Evolutionary conservation across 371 early-diverging fungal genomes (phyloP), one percentile per base, ranked within the genome.

Genomic region (Mucor circinelloides): DNA sequence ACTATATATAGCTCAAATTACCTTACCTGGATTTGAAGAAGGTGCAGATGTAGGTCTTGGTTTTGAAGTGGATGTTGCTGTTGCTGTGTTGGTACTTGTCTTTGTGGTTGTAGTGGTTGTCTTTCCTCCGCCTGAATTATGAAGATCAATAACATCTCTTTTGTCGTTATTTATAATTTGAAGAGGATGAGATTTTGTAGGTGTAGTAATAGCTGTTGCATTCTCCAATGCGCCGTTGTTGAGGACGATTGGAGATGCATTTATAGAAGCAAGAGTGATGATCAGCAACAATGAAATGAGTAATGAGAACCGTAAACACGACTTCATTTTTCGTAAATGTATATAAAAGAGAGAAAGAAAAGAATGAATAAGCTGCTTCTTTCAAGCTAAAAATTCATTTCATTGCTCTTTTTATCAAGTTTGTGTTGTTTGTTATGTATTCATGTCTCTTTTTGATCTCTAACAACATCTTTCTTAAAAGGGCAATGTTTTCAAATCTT

Each of bases 111-210:
- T 54, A 0, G 64, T 46, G 0, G 60, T 60, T 31, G 60, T 64
- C 19, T 48, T 63, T 4, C 38, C 21, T 31, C 69, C 69, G 3
- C 68, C 68, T 1, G 70, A 32, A 38, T 69, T 60, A 25, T 60
- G 70, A 38, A 65, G 64, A 46, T 69, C 65, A 27, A 61, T 2
- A 0, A 69, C 34, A 60, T 69, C 70, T 56, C 60, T 30, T 23
- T 69, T 65, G 25, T 50, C 50, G 50, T 50, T 50, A 10, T 25
- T 50, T 19, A 10, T 46, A 21, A 55, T 38, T 19, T 44, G 25
- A n/a, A 13, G 36, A 36, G 36, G 12, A 30, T 28, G 30, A 13
- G 50, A 23, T 13, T 32, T 64, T 23, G 65, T 46, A 5, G 56
- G 58, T 28, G 52, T 36, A 6, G 6, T 54, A 30, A 56, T 46